A percentile compares a stretch with the other conserved stretches of the same genome.
These are phyloP conservation scores for Alisma plantagoaquatica DNA, from an alignment of 106 monocot genomes.

Conservation along the genomic window DNA sequence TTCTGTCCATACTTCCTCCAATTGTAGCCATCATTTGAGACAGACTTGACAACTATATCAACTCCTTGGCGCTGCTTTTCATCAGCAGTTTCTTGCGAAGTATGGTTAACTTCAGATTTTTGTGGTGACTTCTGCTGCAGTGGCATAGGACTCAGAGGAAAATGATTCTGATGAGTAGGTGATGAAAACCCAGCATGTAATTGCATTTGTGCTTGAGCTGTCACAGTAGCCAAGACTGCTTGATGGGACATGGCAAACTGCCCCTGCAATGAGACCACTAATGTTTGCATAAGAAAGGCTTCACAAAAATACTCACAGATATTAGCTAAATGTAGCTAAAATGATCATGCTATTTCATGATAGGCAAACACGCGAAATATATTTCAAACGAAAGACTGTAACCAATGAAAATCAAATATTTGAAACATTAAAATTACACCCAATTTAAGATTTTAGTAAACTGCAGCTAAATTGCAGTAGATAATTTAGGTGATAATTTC, in stretches of 20 bases:
- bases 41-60: constrained; percentile 18
- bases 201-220: constrained; percentile 68
- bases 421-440: too few species aligned
- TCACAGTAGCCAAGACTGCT: constrained; percentile 57
- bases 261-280: too few species aligned
- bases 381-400: too few species aligned
- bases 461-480: too few species aligned
- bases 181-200: constrained; percentile 31
- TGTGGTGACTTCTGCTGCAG: constrained; percentile 10
- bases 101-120: constrained; percentile 8
- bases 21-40: constrained; percentile 55
- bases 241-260: constrained; percentile 73
- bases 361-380: too few species aligned
- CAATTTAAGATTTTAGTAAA: too few species aligned
- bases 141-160: constrained; percentile 14
- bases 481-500: too few species aligned
- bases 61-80: constrained; percentile 17
- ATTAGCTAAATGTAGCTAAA: neutral
- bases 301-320: neutral
- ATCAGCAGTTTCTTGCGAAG: constrained; percentile 6
- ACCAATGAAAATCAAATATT: too few species aligned
- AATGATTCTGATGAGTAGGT: constrained; percentile 18
- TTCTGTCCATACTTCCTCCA: constrained; percentile 87
- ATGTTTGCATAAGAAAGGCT: too few species aligned
- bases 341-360: too few species aligned